Evolutionary conservation across 176 grass and related monocot species (phyloP).

Genomic region (Luzula sylvatica): DNA sequence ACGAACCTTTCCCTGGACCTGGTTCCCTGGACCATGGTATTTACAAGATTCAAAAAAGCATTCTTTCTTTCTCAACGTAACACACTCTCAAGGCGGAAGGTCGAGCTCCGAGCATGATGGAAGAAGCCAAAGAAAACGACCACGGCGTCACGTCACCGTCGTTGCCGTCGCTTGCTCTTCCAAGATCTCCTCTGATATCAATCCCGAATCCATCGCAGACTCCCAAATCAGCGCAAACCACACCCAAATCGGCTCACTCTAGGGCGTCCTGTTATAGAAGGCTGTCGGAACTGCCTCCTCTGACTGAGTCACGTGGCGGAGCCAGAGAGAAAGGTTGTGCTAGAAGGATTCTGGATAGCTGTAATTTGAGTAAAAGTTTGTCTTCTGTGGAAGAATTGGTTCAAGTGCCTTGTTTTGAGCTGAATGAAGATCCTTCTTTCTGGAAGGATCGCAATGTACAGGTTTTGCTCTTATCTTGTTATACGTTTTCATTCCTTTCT

Average conservation of each 20-base stretch:
- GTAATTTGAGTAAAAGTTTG: slow-evolving; percentile 30
- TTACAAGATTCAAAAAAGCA: slow-evolving; percentile 1
- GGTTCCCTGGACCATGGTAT: no score
- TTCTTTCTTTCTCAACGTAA: slow-evolving; percentile 12
- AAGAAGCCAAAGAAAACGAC: slow-evolving; percentile 59
- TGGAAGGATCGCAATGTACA: slow-evolving; percentile 94
- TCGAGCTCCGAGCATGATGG: slow-evolving; percentile 1
- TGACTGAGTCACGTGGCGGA: slow-evolving; percentile 19
- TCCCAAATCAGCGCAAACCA: slow-evolving; percentile 50
- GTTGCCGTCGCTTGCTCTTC: slow-evolving; percentile 14
- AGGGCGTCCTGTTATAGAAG: slow-evolving; percentile 6
- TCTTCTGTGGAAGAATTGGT: slow-evolving; percentile 25
- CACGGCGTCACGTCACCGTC: slow-evolving; percentile 13
- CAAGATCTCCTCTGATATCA: slow-evolving; percentile 62
- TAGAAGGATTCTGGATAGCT: slow-evolving; percentile 29
- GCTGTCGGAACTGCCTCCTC: slow-evolving; percentile 14
- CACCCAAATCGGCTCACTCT: slow-evolving; percentile 42
- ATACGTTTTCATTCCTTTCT: neutral
- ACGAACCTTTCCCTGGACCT: no score
- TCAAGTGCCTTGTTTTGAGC: slow-evolving; percentile 66
- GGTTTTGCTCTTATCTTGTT: slow-evolving; percentile 17
- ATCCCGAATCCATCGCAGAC: slow-evolving; percentile 49
- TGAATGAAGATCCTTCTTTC: slow-evolving; percentile 77
- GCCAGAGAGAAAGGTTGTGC: slow-evolving; percentile 41
- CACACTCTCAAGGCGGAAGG: neutral